Percentiles rank a stretch among this genome's conserved stretches.
Conservation (phyloP, 176 grass and related monocot species). For the Triticum urartu region DNA sequence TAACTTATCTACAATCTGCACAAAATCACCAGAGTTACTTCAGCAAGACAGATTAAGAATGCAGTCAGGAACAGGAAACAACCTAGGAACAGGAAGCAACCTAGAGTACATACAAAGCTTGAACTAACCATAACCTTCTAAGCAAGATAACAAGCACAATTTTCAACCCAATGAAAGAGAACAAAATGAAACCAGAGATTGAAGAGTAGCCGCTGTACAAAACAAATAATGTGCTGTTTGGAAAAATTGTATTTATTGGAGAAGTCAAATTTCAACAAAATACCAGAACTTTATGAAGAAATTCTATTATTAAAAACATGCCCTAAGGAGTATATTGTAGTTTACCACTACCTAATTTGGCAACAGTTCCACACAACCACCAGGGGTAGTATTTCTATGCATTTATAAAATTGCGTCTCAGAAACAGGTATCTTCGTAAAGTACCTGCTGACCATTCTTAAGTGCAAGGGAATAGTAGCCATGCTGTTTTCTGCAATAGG, state of each 20-base stretch:
- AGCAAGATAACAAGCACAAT: not conserved
- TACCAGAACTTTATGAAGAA: not conserved
- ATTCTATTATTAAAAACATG: not conserved
- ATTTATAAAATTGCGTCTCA: not conserved
- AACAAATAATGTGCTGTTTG: not conserved
- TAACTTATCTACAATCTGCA: slow-evolving; percentile 89
- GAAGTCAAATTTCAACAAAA: not conserved
- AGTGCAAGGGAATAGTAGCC: not conserved
- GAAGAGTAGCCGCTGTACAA: not conserved
- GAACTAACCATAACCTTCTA: not conserved
- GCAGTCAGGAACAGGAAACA: not conserved
- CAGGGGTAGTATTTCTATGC: not conserved
- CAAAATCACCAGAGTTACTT: slow-evolving; percentile 13
- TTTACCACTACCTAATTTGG: not conserved
- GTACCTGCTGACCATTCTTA: not conserved
- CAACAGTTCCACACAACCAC: not conserved
- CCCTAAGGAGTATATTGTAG: not conserved
- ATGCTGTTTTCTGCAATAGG: not conserved
- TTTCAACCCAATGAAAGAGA: slow-evolving; percentile 7
- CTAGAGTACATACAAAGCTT: not conserved
- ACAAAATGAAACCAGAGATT: not conserved
- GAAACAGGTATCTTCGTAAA: not conserved
- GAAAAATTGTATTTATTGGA: not conserved
- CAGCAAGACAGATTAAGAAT: slow-evolving; percentile 18
- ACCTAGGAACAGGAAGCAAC: not conserved